Conservation (phyloP, 2,329 filamentous ascomycete genomes). For the Colletotrichum sp. region DNA sequence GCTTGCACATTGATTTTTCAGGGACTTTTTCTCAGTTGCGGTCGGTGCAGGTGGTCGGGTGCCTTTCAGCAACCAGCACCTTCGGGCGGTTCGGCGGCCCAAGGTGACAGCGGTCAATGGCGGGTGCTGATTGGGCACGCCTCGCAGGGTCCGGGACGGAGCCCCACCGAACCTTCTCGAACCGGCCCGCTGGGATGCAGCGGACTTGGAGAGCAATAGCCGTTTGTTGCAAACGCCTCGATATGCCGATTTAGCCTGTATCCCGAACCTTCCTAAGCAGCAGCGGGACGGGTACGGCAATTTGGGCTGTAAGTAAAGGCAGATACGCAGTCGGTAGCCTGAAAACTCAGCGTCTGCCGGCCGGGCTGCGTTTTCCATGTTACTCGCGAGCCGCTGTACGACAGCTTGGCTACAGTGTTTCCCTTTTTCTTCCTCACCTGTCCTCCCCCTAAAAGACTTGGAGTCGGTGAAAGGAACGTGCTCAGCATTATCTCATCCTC, state of each 20-base stretch:
- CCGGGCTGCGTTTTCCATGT: background rate
- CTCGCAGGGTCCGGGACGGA: slow-evolving; percentile 4
- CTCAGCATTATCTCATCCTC: background rate
- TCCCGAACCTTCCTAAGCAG: background rate
- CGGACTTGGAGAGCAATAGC: background rate
- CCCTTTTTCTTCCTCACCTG: background rate
- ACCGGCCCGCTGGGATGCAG: slow-evolving; percentile 28
- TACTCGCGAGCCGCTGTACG: background rate
- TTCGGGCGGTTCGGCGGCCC: slow-evolving; percentile 18
- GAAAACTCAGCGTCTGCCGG: background rate
- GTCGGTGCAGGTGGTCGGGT: background rate
- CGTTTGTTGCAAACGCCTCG: slow-evolving; percentile 40
- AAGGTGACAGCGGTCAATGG: background rate
- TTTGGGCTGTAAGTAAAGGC: background rate
- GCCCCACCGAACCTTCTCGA: slow-evolving; percentile 54
- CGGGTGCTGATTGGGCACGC: background rate
- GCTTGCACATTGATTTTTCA: background rate
- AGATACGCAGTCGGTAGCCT: background rate
- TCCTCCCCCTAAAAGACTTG: background rate
- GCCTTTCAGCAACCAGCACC: background rate
- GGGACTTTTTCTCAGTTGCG: background rate
- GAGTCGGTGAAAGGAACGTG: background rate
- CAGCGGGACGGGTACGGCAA: background rate
- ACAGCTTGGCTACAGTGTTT: background rate
- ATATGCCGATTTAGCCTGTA: slow-evolving; percentile 25